Percentiles rank a stretch among this genome's conserved stretches.
These are phyloP conservation scores for Striga hermonthica DNA, from an alignment of 305 asterid species.

Conservation along the genomic window DNA sequence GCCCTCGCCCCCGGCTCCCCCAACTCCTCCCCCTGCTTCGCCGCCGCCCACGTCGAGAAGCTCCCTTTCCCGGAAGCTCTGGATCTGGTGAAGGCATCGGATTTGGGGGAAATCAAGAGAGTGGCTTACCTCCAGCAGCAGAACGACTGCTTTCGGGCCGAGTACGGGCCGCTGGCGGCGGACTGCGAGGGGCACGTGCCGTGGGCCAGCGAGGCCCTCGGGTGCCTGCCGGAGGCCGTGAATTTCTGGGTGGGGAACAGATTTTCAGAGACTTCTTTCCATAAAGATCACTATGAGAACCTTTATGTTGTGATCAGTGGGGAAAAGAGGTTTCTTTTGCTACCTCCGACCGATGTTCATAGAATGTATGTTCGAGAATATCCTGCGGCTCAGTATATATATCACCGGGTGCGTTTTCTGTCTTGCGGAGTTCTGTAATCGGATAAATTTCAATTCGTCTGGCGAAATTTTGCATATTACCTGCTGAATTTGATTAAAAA, in stretches of 20 bases:
- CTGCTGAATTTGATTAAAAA: not conserved
- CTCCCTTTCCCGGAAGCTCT: slow-evolving; percentile 58
- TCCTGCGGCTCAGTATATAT: slow-evolving; percentile 62
- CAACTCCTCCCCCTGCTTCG: slow-evolving; percentile 60
- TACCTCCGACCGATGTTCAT: slow-evolving; percentile 89
- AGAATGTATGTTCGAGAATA: slow-evolving; percentile 75
- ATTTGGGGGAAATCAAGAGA: not conserved
- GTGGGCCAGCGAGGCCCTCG: slow-evolving; percentile 83
- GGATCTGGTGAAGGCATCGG: slow-evolving; percentile 43
- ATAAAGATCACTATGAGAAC: slow-evolving; percentile 90
- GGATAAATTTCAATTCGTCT: not conserved
- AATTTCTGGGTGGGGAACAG: slow-evolving; percentile 79
- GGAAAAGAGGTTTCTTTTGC: slow-evolving; percentile 68
- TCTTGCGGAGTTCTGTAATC: not conserved
- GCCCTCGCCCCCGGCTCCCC: slow-evolving; percentile 53
- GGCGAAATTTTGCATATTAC: not conserved
- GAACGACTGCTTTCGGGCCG: slow-evolving; percentile 85
- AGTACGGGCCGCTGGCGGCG: slow-evolving; percentile 50
- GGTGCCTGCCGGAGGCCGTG: slow-evolving; percentile 79
- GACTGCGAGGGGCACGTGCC: slow-evolving; percentile 62
- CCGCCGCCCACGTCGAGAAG: slow-evolving; percentile 67
- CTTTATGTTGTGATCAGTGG: slow-evolving; percentile 76
- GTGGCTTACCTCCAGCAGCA: slow-evolving; percentile 85
- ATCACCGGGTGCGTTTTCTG: slow-evolving; percentile 33
- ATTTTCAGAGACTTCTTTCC: slow-evolving; percentile 71